Conservation (phyloP, 345 rosid species). For the Hevea brasiliensis region DNA sequence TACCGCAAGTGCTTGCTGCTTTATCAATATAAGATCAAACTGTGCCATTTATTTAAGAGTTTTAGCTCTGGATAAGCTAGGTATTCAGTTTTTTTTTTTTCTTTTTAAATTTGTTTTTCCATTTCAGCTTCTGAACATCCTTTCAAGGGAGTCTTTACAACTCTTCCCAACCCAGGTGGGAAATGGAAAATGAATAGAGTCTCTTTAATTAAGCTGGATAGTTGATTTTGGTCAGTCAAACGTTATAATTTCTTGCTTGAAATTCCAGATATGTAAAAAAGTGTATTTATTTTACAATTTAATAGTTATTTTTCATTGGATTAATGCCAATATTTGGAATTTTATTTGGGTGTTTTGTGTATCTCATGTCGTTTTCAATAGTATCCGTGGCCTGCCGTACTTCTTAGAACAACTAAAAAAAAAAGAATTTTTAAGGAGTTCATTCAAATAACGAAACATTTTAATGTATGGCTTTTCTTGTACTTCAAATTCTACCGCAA, state of each 20-base stretch:
- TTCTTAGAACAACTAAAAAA: neutral
- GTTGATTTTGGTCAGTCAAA: too few species aligned
- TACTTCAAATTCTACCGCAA: too few species aligned
- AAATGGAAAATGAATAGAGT: too few species aligned
- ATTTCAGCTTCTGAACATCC: conserved; percentile 89
- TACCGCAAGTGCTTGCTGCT: too few species aligned
- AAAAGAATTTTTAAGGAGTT: too few species aligned
- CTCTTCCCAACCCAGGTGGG: conserved; percentile 94
- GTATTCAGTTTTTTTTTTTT: neutral
- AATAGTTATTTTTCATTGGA: neutral
- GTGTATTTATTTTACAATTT: neutral
- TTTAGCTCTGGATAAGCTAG: neutral
- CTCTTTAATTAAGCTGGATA: too few species aligned
- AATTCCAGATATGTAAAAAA: neutral
- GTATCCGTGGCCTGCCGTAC: neutral
- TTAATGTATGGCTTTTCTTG: too few species aligned
- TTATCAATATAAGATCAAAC: neutral
- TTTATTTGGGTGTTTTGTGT: neutral
- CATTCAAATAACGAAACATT: neutral
- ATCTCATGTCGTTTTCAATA: conserved; percentile 6
- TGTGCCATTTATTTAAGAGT: neutral
- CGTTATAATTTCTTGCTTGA: neutral
- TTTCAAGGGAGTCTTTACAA: conserved; percentile 68
- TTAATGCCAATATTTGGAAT: neutral
- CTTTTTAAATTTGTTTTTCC: neutral